Evolutionary conservation across 2,329 filamentous ascomycete genomes (phyloP).

Genomic region (Akanthomyces lecanii): DNA sequence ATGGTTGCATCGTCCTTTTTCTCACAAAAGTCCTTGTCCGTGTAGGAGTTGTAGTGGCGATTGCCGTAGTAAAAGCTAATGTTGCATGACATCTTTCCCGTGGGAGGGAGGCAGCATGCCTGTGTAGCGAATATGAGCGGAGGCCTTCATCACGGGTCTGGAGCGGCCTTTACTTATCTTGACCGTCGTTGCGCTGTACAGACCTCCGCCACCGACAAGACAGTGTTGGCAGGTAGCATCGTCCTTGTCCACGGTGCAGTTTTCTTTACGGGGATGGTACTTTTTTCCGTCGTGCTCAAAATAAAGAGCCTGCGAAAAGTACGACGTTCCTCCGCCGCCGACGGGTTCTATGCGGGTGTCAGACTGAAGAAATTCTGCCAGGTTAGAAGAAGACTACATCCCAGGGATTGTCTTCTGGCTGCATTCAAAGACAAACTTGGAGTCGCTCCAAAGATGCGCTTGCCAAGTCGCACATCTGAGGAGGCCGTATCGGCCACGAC

Average conservation of each 20-base stretch:
- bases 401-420: background rate
- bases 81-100: background rate
- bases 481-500: background rate
- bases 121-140: background rate
- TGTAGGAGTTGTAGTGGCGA: background rate
- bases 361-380: no score
- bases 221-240: background rate
- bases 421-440: constrained; percentile 10
- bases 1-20: background rate
- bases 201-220: background rate
- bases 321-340: background rate
- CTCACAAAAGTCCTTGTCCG: background rate
- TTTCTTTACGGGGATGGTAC: background rate
- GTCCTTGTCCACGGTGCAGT: background rate
- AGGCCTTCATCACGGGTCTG: background rate
- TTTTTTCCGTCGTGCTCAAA: constrained; percentile 5
- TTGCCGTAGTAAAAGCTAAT: constrained; percentile 1
- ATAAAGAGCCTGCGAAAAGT: background rate
- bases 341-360: background rate
- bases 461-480: background rate
- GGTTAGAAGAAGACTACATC: background rate
- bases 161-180: background rate
- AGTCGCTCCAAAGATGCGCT: background rate
- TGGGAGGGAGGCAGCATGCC: background rate
- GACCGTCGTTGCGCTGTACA: constrained; percentile 1